Evolutionary conservation across 2,329 filamentous ascomycete species (phyloP).

Genomic region (Diplodia mutila): DNA sequence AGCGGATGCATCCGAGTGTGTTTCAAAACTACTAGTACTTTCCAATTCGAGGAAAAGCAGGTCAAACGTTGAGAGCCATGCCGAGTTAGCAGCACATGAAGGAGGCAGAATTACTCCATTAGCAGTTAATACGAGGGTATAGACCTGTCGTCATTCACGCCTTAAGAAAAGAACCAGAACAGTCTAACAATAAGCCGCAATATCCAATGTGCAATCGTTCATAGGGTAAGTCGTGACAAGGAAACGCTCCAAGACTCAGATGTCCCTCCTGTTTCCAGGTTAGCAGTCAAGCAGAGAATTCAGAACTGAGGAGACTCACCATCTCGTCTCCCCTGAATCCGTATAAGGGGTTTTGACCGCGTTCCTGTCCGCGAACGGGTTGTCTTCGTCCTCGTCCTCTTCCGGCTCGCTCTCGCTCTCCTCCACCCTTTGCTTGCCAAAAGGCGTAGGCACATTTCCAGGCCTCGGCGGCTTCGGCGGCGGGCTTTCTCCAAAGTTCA

Average conservation of each 20-base stretch:
- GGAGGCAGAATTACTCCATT: background rate
- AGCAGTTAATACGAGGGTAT: slow-evolving; percentile 8
- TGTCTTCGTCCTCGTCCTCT: slow-evolving; percentile 70
- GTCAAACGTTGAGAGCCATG: background rate
- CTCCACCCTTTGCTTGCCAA: slow-evolving; percentile 46
- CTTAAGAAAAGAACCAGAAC: background rate
- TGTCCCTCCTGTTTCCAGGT: slow-evolving; percentile 16
- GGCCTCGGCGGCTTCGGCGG: slow-evolving; percentile 57
- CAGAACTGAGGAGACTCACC: slow-evolving; percentile 1
- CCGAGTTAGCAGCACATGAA: background rate
- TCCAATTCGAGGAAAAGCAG: background rate
- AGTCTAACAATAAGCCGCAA: slow-evolving; percentile 2
- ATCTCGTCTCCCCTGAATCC: slow-evolving; percentile 44
- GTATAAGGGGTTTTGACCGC: slow-evolving; percentile 58
- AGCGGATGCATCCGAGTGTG: background rate
- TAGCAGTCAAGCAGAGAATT: background rate
- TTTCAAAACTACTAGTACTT: background rate
- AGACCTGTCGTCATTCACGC: background rate
- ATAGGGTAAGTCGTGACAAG: slow-evolving; percentile 12
- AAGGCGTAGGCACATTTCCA: slow-evolving; percentile 39
- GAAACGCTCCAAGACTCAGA: background rate
- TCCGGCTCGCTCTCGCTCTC: slow-evolving; percentile 62
- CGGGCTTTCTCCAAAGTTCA: slow-evolving; percentile 47
- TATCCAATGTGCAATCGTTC: slow-evolving; percentile 1
- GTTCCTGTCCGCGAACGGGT: slow-evolving; percentile 86